Conservation (phyloP, 495 filamentous ascomycete species). For the Staphylotrichum tortipilum region DNA sequence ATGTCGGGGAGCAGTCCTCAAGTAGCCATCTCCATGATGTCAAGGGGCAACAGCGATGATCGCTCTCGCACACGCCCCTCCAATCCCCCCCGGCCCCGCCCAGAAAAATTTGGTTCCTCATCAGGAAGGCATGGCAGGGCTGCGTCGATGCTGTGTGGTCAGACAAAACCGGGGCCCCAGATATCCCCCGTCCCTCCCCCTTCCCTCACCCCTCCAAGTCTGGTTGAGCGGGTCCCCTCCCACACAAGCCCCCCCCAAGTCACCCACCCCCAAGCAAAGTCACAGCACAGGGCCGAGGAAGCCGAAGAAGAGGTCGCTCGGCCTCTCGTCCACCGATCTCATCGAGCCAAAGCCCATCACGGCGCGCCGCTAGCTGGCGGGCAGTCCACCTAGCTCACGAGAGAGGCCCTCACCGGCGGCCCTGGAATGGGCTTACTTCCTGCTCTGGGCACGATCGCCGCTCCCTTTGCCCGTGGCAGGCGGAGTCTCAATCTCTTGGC, state of each 20-base stretch:
- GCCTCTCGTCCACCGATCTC: background rate
- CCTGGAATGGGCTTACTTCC: background rate
- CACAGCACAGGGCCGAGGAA: background rate
- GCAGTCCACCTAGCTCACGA: too few relatives aligned
- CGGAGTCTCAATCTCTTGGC: background rate
- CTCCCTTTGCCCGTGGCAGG: conserved; percentile 2
- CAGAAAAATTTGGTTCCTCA: background rate
- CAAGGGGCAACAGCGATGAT: background rate
- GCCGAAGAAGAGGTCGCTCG: background rate
- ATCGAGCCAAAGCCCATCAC: background rate
- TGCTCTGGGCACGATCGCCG: background rate
- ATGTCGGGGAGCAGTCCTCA: too few relatives aligned
- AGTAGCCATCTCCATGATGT: background rate
- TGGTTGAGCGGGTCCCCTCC: background rate
- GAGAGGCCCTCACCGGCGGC: background rate
- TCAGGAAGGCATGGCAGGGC: background rate
- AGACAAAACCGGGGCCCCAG: conserved; percentile 2
- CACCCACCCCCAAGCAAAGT: too few relatives aligned
- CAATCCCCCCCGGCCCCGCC: too few relatives aligned
- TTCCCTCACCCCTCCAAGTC: background rate
- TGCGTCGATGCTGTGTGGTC: background rate
- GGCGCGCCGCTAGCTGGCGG: too few relatives aligned
- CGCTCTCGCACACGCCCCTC: too few relatives aligned
- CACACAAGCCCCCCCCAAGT: too few relatives aligned
- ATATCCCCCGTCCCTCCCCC: too few relatives aligned